phyloP scores from a whole-genome alignment of 345 rosid species.

The Dipteronia dyeriana region DNA sequence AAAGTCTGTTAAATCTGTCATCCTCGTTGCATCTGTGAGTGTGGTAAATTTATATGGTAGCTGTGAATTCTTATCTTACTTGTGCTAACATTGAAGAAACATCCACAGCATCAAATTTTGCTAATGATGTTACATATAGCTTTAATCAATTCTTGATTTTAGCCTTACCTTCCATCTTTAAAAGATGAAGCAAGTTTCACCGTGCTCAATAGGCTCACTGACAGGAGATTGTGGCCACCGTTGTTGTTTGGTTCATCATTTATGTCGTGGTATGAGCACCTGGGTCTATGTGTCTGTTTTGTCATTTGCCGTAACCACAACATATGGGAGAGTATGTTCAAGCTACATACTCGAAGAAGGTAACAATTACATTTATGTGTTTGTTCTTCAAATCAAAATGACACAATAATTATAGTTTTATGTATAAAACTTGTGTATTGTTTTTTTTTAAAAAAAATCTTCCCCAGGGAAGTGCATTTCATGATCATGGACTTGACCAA shows the following conservation, averaged over 20 bases:
- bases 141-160: neutral
- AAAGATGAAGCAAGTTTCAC: slow-evolving; percentile 43
- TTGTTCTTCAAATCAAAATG: too few relatives aligned
- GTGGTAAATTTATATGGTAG: neutral
- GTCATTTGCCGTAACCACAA: slow-evolving; percentile 61
- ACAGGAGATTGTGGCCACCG: slow-evolving; percentile 79
- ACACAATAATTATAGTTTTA: neutral
- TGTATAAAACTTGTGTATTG: neutral
- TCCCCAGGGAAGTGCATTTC: slow-evolving; percentile 50
- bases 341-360: slow-evolving; percentile 59
- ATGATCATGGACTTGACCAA: slow-evolving; percentile 42
- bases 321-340: slow-evolving; percentile 65
- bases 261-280: slow-evolving; percentile 85
- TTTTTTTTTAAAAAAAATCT: neutral
- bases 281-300: slow-evolving; percentile 66
- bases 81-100: neutral
- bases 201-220: slow-evolving; percentile 56
- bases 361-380: slow-evolving; percentile 15
- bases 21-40: slow-evolving; percentile 71
- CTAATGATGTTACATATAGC: neutral
- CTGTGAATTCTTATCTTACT: neutral
- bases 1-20: slow-evolving; percentile 46
- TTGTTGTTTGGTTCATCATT: slow-evolving; percentile 51
- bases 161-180: slow-evolving; percentile 58
- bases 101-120: neutral